phyloP scores from a whole-genome alignment of 345 rosid species.

The Populus deltoides region DNA sequence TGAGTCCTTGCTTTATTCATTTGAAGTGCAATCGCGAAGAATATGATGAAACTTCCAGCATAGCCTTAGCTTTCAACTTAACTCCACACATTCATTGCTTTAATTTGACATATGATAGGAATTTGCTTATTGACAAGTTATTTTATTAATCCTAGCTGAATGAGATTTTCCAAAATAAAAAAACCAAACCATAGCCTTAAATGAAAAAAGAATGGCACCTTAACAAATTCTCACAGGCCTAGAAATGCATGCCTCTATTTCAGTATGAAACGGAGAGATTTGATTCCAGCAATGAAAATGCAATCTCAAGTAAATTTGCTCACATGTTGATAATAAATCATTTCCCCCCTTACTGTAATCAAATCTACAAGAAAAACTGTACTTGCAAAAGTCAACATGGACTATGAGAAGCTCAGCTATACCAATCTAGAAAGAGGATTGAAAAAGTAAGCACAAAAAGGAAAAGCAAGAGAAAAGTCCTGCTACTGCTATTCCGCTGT shows the following conservation, averaged over 20 bases:
- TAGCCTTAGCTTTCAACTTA: no score
- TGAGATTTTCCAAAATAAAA: background rate
- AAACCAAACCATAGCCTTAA: background rate
- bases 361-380: background rate
- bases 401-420: conserved; percentile 40
- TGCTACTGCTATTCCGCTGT: conserved; percentile 75
- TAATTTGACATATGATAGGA: background rate
- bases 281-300: background rate
- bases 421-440: conserved; percentile 91
- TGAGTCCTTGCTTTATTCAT: no score
- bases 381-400: background rate
- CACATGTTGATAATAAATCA: background rate
- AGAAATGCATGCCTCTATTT: background rate
- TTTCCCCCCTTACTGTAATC: background rate
- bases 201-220: background rate
- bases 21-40: no score
- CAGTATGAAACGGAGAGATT: background rate
- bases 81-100: no score
- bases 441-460: conserved; percentile 81
- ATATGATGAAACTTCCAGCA: no score
- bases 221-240: background rate
- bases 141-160: background rate
- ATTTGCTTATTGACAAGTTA: background rate
- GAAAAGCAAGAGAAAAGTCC: conserved; percentile 83
- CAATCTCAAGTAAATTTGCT: background rate